These are phyloP conservation scores for Quercus agrifolia DNA, from an alignment of 306 rosid genomes.

Conservation along the genomic window DNA sequence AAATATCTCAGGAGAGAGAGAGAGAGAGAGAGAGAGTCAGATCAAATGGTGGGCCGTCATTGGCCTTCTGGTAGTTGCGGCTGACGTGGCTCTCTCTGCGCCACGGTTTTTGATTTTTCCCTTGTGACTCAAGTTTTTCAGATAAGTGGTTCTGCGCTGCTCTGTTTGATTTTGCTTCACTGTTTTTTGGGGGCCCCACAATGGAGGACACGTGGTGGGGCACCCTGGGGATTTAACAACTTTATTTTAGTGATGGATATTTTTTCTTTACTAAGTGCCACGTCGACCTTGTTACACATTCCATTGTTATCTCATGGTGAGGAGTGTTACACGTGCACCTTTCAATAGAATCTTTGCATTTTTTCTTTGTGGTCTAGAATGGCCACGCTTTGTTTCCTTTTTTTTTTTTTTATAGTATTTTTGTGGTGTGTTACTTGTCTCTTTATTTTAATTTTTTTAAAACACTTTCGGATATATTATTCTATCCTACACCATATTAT, in stretches of 20 bases:
- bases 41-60: slow-evolving; percentile 42
- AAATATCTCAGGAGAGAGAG: slow-evolving; percentile 29
- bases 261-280: slow-evolving; percentile 17
- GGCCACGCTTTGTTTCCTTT: background rate
- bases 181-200: slow-evolving; percentile 30
- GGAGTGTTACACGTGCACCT: slow-evolving; percentile 32
- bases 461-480: too few species aligned
- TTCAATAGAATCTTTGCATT: too few species aligned
- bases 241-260: slow-evolving; percentile 22
- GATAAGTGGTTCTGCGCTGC: background rate
- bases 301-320: slow-evolving; percentile 19
- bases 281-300: background rate
- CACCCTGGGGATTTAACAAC: background rate
- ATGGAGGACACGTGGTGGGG: slow-evolving; percentile 1
- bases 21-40: background rate
- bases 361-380: background rate
- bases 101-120: slow-evolving; percentile 30
- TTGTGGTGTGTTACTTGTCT: too few species aligned
- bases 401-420: background rate
- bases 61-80: slow-evolving; percentile 2
- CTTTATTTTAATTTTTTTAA: too few species aligned
- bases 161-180: background rate
- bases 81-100: slow-evolving; percentile 34
- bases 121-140: background rate
- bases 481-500: rapidly evolving